Evolutionary conservation across 345 rosid species (phyloP).

Genomic region (Syzygium oleosum): DNA sequence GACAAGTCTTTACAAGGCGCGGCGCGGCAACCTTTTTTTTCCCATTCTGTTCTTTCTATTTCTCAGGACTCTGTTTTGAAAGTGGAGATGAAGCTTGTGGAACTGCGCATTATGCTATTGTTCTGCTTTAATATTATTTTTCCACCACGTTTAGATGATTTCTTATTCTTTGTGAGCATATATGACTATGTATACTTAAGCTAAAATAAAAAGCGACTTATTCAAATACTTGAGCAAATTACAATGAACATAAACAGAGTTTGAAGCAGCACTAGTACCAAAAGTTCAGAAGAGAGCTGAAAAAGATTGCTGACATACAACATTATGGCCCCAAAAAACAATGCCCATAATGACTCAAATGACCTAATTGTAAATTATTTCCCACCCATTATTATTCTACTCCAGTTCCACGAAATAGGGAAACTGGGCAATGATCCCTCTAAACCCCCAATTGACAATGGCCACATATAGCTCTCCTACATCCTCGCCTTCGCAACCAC

Average conservation of each 20-base stretch:
- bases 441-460: background rate
- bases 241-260: background rate
- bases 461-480: slow-evolving; percentile 23
- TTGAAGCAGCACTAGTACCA: background rate
- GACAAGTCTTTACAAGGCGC: background rate
- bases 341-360: slow-evolving; percentile 8
- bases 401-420: slow-evolving; percentile 12
- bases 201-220: background rate
- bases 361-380: slow-evolving; percentile 7
- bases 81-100: background rate
- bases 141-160: background rate
- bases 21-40: background rate
- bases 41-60: background rate
- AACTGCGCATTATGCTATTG: background rate
- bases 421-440: slow-evolving; percentile 11
- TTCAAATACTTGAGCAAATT: background rate
- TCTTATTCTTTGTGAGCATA: background rate
- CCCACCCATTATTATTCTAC: slow-evolving; percentile 13
- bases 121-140: background rate
- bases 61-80: background rate
- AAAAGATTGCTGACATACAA: background rate
- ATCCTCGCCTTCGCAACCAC: slow-evolving; percentile 79
- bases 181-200: background rate
- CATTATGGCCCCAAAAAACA: background rate
- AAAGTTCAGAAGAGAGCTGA: background rate